Evolutionary conservation across 1,139 yeast species (phyloP), one percentile per base, ranked within the genome.

Genomic region (Taphrina deformans): DNA sequence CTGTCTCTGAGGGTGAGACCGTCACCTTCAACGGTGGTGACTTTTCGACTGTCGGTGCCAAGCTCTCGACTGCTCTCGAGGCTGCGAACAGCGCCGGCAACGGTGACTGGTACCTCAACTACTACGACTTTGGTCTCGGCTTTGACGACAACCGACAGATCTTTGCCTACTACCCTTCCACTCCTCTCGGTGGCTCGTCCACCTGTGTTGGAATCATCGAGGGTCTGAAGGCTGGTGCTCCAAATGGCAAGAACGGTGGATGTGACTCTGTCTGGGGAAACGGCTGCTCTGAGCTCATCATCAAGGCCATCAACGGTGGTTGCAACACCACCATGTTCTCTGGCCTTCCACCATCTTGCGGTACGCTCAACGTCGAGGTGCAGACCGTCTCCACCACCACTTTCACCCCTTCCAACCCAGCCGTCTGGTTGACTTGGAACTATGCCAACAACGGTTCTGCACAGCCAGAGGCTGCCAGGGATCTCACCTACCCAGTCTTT

Each of bases 371-470:
- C n/a, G 63, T 59, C 45, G 50, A 59, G 40, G 63, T 59, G n/a
- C 24, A 26, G 56, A 21, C 51, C 16, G 56, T 59, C 41, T 5
- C 18, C 41, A 38, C 46, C 29, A 29, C 56, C 16, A 16, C 50
- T 27, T 59, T 59, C 44, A 50, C 56, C n/a, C 63, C 63, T n/a
- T 50, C 63, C 51, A 59, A 59, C 56, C 63, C 63, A n/a, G 63
- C 63, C 21, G 63, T 59, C 56, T 59, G 63, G 63, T 31, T 59
- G 41, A 59, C 63, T 26, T 59, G 63, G 63, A 52, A 59, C 55
- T 59, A 59, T 29, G 45, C 51, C 41, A 35, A 40, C 56, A 59
- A 48, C 40, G 50, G 40, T 5, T 59, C 63, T 21, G 26, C 46
- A 4, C 40, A 48, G 14, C 63, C 56, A 26, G 51, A 50, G 27